phyloP scores from a whole-genome alignment of 495 filamentous ascomycete species.

The Paragyromitra xinjiangensis region DNA sequence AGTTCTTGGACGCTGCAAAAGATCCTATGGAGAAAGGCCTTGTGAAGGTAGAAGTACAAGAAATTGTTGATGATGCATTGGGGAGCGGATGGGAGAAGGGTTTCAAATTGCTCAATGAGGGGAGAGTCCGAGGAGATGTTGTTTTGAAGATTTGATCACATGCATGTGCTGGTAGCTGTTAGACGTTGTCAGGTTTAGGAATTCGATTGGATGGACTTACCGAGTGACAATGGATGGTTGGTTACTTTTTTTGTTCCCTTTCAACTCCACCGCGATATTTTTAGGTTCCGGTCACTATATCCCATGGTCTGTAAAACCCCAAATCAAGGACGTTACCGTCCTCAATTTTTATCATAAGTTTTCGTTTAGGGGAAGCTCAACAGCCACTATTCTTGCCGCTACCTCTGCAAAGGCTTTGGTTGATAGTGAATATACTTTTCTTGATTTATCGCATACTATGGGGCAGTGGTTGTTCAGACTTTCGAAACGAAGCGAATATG shows the following conservation, averaged over 20 bases:
- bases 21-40: slow-evolving; percentile 48
- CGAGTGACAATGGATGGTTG: slow-evolving; percentile 32
- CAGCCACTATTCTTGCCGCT: too few species aligned
- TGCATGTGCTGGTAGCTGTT: background rate
- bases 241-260: background rate
- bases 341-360: too few species aligned
- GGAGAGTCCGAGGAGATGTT: slow-evolving; percentile 53
- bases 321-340: too few species aligned
- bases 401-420: too few species aligned
- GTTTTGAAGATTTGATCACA: slow-evolving; percentile 40
- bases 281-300: background rate
- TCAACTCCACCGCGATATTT: background rate
- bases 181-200: background rate
- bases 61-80: slow-evolving; percentile 37
- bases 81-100: slow-evolving; percentile 16
- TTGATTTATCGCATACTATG: too few species aligned
- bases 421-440: too few species aligned
- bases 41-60: slow-evolving; percentile 48
- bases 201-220: background rate
- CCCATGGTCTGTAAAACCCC: too few species aligned
- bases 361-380: too few species aligned
- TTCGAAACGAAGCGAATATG: too few species aligned
- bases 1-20: slow-evolving; percentile 45
- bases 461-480: too few species aligned
- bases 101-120: slow-evolving; percentile 43